phyloP scores from a whole-genome alignment of 1,284 basidiomycete species.

The Malassezia brasiliensis region DNA sequence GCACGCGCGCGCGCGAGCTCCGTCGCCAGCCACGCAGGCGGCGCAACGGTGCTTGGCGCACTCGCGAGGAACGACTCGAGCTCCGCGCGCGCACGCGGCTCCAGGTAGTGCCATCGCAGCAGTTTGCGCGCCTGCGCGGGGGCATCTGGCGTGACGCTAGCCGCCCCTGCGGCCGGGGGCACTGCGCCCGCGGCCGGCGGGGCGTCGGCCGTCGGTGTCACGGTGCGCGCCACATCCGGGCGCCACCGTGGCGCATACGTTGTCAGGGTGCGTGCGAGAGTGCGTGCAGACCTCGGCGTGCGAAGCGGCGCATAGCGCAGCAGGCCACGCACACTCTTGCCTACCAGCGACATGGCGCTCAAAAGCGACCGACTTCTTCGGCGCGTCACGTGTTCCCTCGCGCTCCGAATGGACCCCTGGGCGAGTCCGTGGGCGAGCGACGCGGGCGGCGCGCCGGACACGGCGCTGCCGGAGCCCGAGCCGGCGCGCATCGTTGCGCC shows the following conservation, averaged over 20 bases:
- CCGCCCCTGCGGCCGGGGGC: background rate
- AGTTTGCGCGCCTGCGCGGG: constrained; percentile 13
- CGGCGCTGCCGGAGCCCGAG: background rate
- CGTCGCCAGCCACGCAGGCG: constrained; percentile 9
- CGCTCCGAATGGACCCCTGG: constrained; percentile 16
- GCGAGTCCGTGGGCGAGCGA: constrained; percentile 14
- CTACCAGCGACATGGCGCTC: background rate
- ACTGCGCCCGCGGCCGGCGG: background rate
- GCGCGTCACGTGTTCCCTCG: background rate
- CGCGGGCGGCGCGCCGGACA: background rate
- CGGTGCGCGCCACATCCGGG: background rate
- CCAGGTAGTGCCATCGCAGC: constrained; percentile 16
- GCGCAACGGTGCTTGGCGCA: background rate
- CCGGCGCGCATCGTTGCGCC: background rate
- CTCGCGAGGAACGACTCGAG: constrained; percentile 3
- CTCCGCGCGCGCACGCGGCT: constrained; percentile 2
- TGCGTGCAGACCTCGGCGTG: background rate
- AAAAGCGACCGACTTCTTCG: constrained; percentile 2
- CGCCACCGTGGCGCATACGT: background rate
- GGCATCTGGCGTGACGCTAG: background rate
- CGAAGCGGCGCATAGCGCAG: background rate
- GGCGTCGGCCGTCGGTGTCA: background rate
- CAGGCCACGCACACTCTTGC: constrained; percentile 1
- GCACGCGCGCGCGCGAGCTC: constrained; percentile 6
- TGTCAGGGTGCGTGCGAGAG: background rate